phyloP scores from a whole-genome alignment of 2,329 filamentous ascomycete species.

The Arachnomyces sp. region DNA sequence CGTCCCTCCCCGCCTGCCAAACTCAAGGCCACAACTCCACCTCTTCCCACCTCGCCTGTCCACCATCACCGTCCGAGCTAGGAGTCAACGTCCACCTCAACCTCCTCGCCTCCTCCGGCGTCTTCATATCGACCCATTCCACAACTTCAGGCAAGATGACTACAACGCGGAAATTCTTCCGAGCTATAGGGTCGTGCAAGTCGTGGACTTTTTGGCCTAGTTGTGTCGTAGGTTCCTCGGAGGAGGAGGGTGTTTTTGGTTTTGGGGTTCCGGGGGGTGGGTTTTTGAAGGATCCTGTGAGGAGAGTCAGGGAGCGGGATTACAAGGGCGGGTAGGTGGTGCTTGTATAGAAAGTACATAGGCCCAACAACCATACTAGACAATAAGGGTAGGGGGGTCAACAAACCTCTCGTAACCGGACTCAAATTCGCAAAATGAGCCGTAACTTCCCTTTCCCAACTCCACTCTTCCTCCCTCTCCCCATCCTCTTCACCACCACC shows the following conservation, averaged over 20 bases:
- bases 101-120: constrained; percentile 54
- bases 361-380: constrained; percentile 1
- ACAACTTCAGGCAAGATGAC: constrained; percentile 75
- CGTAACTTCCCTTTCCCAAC: constrained; percentile 70
- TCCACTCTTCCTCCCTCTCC: constrained; percentile 64
- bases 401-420: constrained; percentile 62
- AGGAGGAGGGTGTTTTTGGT: too few species aligned
- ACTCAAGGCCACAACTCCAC: constrained; percentile 58
- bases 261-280: constrained; percentile 59
- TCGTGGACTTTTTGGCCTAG: constrained; percentile 59
- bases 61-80: constrained; percentile 30
- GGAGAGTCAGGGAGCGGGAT: constrained; percentile 6
- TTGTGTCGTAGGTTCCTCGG: too few species aligned
- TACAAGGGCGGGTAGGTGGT: background rate
- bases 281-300: constrained; percentile 58
- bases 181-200: constrained; percentile 59
- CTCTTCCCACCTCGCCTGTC: constrained; percentile 52
- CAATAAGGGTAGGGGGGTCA: background rate
- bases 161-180: constrained; percentile 74
- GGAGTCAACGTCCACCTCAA: constrained; percentile 58
- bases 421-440: constrained; percentile 84
- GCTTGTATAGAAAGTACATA: constrained; percentile 2
- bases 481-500: constrained; percentile 29
- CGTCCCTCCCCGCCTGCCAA: constrained; percentile 1
- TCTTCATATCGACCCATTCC: constrained; percentile 63